Evolutionary conservation across 2,329 filamentous ascomycete genomes (phyloP).

Genomic region (Fusarium redolens): DNA sequence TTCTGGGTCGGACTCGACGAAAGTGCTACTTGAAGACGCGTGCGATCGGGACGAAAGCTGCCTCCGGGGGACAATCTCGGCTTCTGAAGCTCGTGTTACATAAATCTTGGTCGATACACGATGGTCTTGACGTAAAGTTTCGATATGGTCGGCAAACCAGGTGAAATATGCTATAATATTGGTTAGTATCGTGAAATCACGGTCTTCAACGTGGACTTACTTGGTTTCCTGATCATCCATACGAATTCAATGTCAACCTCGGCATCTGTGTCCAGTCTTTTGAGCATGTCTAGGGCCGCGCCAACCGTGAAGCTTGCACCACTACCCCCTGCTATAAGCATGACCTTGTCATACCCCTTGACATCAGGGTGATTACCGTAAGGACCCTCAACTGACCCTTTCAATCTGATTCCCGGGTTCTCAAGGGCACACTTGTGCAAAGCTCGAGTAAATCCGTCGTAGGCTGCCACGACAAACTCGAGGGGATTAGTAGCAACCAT

Average conservation of each 20-base stretch:
- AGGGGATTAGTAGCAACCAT: slow-evolving; percentile 64
- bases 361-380: slow-evolving; percentile 68
- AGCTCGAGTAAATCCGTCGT: slow-evolving; percentile 69
- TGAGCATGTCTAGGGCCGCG: slow-evolving; percentile 52
- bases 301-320: slow-evolving; percentile 68
- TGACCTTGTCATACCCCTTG: slow-evolving; percentile 63
- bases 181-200: neutral
- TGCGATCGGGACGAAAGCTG: slow-evolving; percentile 18
- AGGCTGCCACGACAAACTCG: slow-evolving; percentile 69
- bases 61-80: slow-evolving; percentile 7
- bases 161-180: slow-evolving; percentile 47
- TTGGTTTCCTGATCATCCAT: slow-evolving; percentile 53
- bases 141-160: slow-evolving; percentile 54
- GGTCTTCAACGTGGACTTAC: slow-evolving; percentile 40
- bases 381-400: slow-evolving; percentile 67
- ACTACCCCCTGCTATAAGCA: slow-evolving; percentile 71
- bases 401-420: slow-evolving; percentile 61
- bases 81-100: slow-evolving; percentile 47
- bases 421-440: slow-evolving; percentile 63
- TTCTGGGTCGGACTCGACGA: slow-evolving; percentile 12
- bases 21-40: slow-evolving; percentile 16
- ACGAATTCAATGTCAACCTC: slow-evolving; percentile 51
- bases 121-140: slow-evolving; percentile 45
- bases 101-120: slow-evolving; percentile 50
- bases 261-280: slow-evolving; percentile 32